Conservation (phyloP, 108 stramenopile genomes). For the Skeletonema menzelii region DNA sequence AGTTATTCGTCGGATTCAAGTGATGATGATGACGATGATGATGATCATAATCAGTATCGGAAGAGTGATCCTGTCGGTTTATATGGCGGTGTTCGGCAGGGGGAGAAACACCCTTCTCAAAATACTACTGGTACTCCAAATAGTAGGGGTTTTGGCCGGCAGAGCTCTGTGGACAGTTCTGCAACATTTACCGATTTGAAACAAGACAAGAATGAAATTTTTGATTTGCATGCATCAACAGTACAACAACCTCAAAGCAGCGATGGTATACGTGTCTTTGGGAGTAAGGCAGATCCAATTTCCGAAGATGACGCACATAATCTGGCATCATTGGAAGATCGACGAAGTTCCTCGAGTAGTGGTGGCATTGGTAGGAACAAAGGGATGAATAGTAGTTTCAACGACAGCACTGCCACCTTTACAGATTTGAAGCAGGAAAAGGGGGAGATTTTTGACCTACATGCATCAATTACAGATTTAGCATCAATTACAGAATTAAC, state of each 20-base stretch:
- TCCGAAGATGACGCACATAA: background rate
- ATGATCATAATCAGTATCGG: background rate
- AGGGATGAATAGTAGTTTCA: background rate
- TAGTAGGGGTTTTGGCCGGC: too few relatives aligned
- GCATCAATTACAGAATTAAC: background rate
- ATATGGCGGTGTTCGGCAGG: background rate
- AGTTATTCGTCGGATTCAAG: background rate
- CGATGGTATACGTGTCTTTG: background rate
- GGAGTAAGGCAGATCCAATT: background rate
- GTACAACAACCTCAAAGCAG: background rate
- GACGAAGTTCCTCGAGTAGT: background rate
- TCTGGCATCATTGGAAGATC: background rate
- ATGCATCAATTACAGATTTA: background rate
- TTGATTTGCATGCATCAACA: background rate
- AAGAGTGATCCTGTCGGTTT: background rate
- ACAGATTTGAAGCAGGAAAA: background rate
- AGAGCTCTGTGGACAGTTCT: background rate
- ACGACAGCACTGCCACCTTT: background rate
- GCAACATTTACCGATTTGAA: background rate
- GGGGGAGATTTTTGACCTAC: background rate
- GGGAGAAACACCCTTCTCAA: background rate
- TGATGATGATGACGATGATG: background rate
- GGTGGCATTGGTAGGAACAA: background rate
- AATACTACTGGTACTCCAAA: background rate
- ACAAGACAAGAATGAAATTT: background rate